phyloP scores from a whole-genome alignment of 1,139 yeast species.

The Nakaseomyces nivariensis region DNA sequence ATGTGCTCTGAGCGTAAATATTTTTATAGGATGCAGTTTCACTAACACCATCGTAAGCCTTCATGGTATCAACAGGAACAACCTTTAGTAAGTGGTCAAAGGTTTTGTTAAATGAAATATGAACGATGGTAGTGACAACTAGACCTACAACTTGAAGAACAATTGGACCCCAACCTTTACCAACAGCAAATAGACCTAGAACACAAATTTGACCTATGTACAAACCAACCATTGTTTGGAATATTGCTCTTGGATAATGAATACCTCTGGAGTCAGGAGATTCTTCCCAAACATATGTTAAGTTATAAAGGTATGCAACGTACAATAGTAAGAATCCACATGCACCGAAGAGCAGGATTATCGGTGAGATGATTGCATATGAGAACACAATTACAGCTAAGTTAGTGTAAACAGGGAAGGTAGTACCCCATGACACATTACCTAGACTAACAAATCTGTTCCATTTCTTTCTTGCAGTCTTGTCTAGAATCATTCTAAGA shows the following conservation, averaged over 20 bases:
- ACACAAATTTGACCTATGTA: conserved; percentile 60
- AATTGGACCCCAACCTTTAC: conserved; percentile 64
- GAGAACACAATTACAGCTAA: conserved; percentile 63
- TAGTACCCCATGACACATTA: conserved; percentile 60
- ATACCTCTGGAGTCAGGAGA: conserved; percentile 53
- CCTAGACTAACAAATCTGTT: conserved; percentile 38
- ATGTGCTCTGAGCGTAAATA: conserved; percentile 9
- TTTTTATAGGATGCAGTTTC: conserved; percentile 44
- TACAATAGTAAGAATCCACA: conserved; percentile 49
- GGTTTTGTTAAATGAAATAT: conserved; percentile 45
- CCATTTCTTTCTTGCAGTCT: conserved; percentile 62
- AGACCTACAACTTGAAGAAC: conserved; percentile 50
- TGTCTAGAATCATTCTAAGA: conserved; percentile 35
- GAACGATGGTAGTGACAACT: conserved; percentile 43
- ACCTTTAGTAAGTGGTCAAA: conserved; percentile 54
- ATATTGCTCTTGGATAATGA: conserved; percentile 55
- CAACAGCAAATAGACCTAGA: conserved; percentile 57
- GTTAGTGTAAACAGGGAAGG: conserved; percentile 63
- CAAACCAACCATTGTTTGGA: conserved; percentile 55
- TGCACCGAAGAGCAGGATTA: conserved; percentile 56
- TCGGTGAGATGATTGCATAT: conserved; percentile 72
- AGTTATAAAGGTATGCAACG: conserved; percentile 51
- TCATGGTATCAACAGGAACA: conserved; percentile 73
- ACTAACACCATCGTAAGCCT: conserved; percentile 53
- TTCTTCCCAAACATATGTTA: conserved; percentile 48